Conservation (phyloP, 108 stramenopile species). For the Nannochloropsis oceanica region DNA sequence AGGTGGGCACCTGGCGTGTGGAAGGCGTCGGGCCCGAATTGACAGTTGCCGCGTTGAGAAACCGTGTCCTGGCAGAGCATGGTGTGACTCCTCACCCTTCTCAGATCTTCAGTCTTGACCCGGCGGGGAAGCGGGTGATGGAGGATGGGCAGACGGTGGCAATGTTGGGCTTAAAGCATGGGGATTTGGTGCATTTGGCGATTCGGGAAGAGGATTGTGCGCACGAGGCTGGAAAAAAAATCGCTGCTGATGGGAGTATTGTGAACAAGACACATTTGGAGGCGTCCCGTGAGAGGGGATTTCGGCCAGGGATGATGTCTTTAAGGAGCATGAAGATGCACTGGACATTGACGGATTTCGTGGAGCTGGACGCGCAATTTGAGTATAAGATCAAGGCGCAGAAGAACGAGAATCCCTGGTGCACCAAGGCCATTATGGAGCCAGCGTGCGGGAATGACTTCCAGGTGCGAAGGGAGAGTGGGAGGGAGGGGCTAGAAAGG, state of each 20-base stretch:
- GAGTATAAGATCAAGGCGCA: slow-evolving; percentile 72
- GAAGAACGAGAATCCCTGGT: slow-evolving; percentile 36
- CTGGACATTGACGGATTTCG: slow-evolving; percentile 88
- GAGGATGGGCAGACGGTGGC: not conserved
- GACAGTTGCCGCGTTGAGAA: slow-evolving; percentile 13
- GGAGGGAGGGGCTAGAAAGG: not conserved
- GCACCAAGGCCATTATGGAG: not conserved
- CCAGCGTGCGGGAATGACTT: not conserved
- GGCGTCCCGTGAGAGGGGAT: slow-evolving; percentile 39
- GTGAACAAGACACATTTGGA: slow-evolving; percentile 31
- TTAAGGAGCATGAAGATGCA: slow-evolving; percentile 84
- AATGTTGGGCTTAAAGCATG: slow-evolving; percentile 19
- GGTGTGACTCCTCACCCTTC: slow-evolving; percentile 3
- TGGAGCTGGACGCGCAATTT: slow-evolving; percentile 75
- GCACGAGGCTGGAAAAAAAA: slow-evolving; percentile 30
- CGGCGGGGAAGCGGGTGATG: slow-evolving; percentile 2
- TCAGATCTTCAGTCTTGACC: slow-evolving; percentile 11
- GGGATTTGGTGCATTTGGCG: slow-evolving; percentile 25
- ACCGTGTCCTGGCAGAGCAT: slow-evolving; percentile 18
- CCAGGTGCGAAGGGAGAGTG: slow-evolving; percentile 6
- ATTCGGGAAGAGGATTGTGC: slow-evolving; percentile 3
- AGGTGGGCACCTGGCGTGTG: slow-evolving; percentile 32
- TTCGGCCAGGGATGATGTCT: slow-evolving; percentile 80
- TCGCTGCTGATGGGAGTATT: slow-evolving; percentile 37
- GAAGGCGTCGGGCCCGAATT: slow-evolving; percentile 19